Evolutionary conservation across 1,284 basidiomycete species (phyloP).

Genomic region (Cryptococcus sp.): DNA sequence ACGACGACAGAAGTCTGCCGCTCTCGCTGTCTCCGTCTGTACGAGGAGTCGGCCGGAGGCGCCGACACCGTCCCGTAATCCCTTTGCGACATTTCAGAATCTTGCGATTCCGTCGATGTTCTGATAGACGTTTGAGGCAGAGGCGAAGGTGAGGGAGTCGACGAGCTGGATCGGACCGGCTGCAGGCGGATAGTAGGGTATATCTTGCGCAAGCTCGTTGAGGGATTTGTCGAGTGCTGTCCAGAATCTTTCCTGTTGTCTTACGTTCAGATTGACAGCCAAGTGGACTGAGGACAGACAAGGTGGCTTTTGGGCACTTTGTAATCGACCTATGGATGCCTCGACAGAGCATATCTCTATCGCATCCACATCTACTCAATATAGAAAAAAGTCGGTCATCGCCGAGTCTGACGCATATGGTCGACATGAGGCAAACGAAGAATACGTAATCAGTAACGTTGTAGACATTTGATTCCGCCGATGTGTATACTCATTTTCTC

Average conservation of each 20-base stretch:
- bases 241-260: too few species aligned
- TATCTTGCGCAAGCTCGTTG: slow-evolving; percentile 5
- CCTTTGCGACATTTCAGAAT: slow-evolving; percentile 12
- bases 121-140: background rate
- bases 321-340: too few species aligned
- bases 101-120: background rate
- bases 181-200: background rate
- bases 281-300: too few species aligned
- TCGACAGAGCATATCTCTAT: too few species aligned
- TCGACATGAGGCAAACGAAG: background rate
- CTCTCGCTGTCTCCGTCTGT: background rate
- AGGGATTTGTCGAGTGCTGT: too few species aligned
- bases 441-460: background rate
- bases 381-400: too few species aligned
- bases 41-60: slow-evolving; percentile 9
- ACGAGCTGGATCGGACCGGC: background rate
- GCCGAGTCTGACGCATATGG: too few species aligned
- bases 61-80: slow-evolving; percentile 24
- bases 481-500: background rate
- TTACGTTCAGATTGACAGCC: too few species aligned
- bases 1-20: background rate
- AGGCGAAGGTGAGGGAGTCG: background rate
- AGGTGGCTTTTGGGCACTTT: too few species aligned
- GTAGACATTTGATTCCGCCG: background rate
- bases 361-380: too few species aligned